Evolutionary conservation across 2,329 filamentous ascomycete genomes (phyloP), one percentile per base, ranked within the genome.

Genomic region (Colletotrichum salicis): DNA sequence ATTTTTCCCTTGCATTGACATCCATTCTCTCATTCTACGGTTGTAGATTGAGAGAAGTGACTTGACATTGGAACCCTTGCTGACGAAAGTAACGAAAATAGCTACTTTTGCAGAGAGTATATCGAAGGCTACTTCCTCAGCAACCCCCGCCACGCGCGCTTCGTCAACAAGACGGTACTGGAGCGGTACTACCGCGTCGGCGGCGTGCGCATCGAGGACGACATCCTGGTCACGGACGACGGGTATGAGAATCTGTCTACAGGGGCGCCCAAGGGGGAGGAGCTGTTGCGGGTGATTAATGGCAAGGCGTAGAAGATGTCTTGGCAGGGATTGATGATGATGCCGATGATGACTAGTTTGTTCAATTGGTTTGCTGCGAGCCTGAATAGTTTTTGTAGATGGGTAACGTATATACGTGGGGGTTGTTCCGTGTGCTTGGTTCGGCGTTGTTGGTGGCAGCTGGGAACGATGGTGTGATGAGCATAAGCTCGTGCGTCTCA

Each of bases 201-300:
- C 19, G 96, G 96, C 41, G 94, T 97, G 31, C 89, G 96, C 58
- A 97, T 98, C 73, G 96, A 99, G 83, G 95, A 98, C 78, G 94
- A 96, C 80, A 88, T 98, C 51, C 85, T 96, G 27, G 91, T 98
- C 59, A 96, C 93, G 1, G 86, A 92, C 72, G 85, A 89, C 29
- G 95, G 95, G 0, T 91, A 90, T 77, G 95, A 98, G 82, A 97
- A 97, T 78, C 79, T 98, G 79, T 97, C 95, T 1, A 87, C 88
- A 1, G 75, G 74, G 22, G 93, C 93, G 35, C 93, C 94, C 0
- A 97, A 97, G 84, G 89, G 90, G 2, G 86, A 92, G 64, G 91
- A 94, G 78, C 83, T 95, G 76, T 83, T 95, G 78, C 85, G 86
- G 73, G 85, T 93, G 60, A 88, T 92, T 63, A 88, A 87, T 64